A percentile compares a stretch with the other conserved stretches of the same genome.
Evolutionary conservation across 192 early-diverging fungal species (phyloP).

Genomic region (Cladochytrium replicatum): DNA sequence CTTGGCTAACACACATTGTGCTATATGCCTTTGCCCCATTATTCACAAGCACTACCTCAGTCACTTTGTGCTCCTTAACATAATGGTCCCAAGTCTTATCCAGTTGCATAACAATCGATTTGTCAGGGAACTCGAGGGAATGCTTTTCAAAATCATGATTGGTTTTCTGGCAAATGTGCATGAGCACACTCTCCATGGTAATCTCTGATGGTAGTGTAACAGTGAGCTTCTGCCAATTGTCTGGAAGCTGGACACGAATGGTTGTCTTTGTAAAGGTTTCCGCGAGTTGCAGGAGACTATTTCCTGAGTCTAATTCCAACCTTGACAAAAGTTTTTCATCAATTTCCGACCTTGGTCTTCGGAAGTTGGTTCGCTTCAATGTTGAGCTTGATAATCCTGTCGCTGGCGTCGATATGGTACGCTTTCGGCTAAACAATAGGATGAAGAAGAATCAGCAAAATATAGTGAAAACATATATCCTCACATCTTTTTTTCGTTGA

Average conservation of each 20-base stretch:
- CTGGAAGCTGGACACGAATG: no score
- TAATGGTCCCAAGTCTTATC: slow-evolving; percentile 31
- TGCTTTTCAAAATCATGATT: slow-evolving; percentile 27
- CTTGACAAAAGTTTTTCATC: no score
- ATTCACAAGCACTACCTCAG: slow-evolving; percentile 29
- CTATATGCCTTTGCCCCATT: slow-evolving; percentile 42
- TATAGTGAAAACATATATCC: no score
- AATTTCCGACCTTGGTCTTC: no score
- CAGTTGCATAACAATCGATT: slow-evolving; percentile 31
- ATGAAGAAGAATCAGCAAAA: no score
- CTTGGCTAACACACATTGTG: slow-evolving; percentile 34
- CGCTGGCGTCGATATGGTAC: slow-evolving; percentile 20
- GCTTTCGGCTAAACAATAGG: slow-evolving; percentile 23
- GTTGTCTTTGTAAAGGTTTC: no score
- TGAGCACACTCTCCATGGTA: slow-evolving; percentile 31
- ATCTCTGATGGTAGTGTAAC: slow-evolving; percentile 25
- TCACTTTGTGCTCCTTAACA: slow-evolving; percentile 10
- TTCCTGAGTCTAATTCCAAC: no score
- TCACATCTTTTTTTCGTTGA: no score
- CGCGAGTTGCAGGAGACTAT: no score
- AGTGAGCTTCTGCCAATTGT: no score
- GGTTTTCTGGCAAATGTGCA: slow-evolving; percentile 26
- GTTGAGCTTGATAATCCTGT: no score
- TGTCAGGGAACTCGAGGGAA: slow-evolving; percentile 22
- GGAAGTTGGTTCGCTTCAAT: no score